Conservation (phyloP, 768 basidiomycete species). For the Guyanaporus albipodus region DNA sequence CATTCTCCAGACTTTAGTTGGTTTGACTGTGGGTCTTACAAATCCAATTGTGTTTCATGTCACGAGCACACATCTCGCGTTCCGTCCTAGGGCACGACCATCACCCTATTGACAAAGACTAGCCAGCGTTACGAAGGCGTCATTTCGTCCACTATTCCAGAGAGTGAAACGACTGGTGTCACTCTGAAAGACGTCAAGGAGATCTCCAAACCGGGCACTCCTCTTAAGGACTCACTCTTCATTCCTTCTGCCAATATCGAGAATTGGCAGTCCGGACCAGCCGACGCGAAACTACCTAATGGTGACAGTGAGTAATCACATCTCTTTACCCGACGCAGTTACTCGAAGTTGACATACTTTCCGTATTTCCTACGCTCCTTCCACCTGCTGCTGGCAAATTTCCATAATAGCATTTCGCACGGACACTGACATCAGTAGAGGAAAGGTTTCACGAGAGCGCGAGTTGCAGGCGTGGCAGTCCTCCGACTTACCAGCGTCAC, state of each 20-base stretch:
- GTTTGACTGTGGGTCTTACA: constrained; percentile 58
- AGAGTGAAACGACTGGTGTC: constrained; percentile 69
- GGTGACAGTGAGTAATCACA: constrained; percentile 60
- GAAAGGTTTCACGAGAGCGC: constrained; percentile 54
- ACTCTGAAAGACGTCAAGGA: constrained; percentile 78
- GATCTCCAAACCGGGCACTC: constrained; percentile 57
- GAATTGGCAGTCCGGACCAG: constrained; percentile 67
- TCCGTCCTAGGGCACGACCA: constrained; percentile 61
- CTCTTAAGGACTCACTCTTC: constrained; percentile 68
- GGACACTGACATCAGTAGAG: constrained; percentile 73
- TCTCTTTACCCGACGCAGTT: neutral
- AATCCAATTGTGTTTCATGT: constrained; percentile 6
- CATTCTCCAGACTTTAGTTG: constrained; percentile 59
- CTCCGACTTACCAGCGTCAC: constrained; percentile 30
- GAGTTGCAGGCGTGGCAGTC: constrained; percentile 80
- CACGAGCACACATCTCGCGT: constrained; percentile 16
- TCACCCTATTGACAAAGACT: constrained; percentile 72
- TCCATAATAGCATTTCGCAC: constrained; percentile 66
- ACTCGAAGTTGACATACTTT: no score
- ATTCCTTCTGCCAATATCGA: constrained; percentile 73
- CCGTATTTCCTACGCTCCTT: neutral
- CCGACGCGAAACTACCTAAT: constrained; percentile 63
- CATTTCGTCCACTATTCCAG: constrained; percentile 53
- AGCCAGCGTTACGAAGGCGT: constrained; percentile 72
- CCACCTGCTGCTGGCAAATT: constrained; percentile 5